These are phyloP conservation scores for Trematosphaeria pertusa DNA, from an alignment of 2,329 filamentous ascomycete genomes.

Conservation along the genomic window DNA sequence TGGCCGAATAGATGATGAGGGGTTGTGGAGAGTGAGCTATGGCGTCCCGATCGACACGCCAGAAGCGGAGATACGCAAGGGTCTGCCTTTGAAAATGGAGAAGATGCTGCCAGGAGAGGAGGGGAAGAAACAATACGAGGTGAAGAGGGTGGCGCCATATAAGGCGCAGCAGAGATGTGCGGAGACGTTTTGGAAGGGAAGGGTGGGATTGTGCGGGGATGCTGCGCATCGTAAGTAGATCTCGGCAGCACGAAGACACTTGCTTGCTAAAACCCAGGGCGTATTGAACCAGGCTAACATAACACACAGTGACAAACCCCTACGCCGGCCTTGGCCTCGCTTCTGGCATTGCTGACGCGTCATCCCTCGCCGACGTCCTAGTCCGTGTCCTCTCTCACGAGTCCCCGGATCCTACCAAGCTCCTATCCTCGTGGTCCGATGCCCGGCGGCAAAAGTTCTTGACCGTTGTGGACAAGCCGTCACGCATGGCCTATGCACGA, in stretches of 20 bases:
- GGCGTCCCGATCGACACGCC: constrained; percentile 42
- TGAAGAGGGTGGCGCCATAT: constrained; percentile 49
- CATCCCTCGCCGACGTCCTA: constrained; percentile 37
- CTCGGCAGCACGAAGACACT: too few relatives aligned
- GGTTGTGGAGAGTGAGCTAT: constrained; percentile 53
- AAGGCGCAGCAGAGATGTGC: constrained; percentile 51
- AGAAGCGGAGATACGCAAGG: constrained; percentile 36
- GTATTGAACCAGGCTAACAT: background rate
- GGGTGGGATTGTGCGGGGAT: constrained; percentile 48
- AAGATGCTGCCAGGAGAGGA: constrained; percentile 41
- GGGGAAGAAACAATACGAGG: constrained; percentile 28
- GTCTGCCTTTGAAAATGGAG: constrained; percentile 36
- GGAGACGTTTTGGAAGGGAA: constrained; percentile 36
- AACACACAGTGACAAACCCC: constrained; percentile 41
- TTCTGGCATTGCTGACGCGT: constrained; percentile 44
- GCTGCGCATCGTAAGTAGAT: constrained; percentile 45
- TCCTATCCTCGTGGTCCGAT: constrained; percentile 45
- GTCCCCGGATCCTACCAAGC: constrained; percentile 22
- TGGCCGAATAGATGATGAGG: constrained; percentile 40
- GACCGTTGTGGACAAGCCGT: constrained; percentile 43
- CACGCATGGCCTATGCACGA: constrained; percentile 34
- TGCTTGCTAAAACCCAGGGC: too few relatives aligned
- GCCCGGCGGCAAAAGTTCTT: constrained; percentile 45
- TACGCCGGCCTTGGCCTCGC: constrained; percentile 47
- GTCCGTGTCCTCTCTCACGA: constrained; percentile 27